Evolutionary conservation across 805 yeast species (phyloP).

Genomic region (Isabelozyma rhagii): DNA sequence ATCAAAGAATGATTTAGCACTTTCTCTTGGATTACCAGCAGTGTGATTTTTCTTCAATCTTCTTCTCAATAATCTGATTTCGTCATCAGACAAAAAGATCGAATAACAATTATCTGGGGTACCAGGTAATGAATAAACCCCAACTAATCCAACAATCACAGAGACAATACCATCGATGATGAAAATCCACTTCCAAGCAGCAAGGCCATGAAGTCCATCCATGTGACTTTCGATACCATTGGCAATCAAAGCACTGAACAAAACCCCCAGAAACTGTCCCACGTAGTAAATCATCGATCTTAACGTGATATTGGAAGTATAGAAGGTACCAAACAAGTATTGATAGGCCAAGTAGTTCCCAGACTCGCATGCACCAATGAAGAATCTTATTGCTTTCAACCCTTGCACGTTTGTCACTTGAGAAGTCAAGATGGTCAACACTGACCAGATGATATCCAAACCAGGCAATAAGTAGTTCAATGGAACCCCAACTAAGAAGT

Average conservation of each 20-base stretch:
- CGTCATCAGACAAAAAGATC: slow-evolving; percentile 32
- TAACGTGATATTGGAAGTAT: not conserved
- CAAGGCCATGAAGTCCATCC: slow-evolving; percentile 49
- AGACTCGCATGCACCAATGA: slow-evolving; percentile 69
- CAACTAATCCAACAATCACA: slow-evolving; percentile 54
- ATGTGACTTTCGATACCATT: slow-evolving; percentile 49
- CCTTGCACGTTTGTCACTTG: slow-evolving; percentile 47
- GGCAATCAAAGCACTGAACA: slow-evolving; percentile 62
- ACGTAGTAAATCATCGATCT: slow-evolving; percentile 42
- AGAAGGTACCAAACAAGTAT: slow-evolving; percentile 45
- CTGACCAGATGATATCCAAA: slow-evolving; percentile 66
- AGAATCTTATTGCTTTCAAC: slow-evolving; percentile 60
- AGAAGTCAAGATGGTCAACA: slow-evolving; percentile 57
- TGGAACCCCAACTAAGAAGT: slow-evolving; percentile 53
- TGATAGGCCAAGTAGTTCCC: slow-evolving; percentile 43
- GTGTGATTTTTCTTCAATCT: slow-evolving; percentile 22
- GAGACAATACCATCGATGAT: slow-evolving; percentile 63
- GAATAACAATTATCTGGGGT: slow-evolving; percentile 50
- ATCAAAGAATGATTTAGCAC: slow-evolving; percentile 36
- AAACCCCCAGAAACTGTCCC: slow-evolving; percentile 61
- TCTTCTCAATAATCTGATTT: slow-evolving; percentile 29
- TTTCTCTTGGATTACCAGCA: slow-evolving; percentile 16
- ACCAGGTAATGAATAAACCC: slow-evolving; percentile 59
- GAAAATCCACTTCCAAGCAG: slow-evolving; percentile 75
- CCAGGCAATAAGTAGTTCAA: slow-evolving; percentile 51